A percentile compares a stretch with the other conserved stretches of the same genome.
phyloP scores from a whole-genome alignment of 2,329 filamentous ascomycete species.

The Fusarium chuoi region DNA sequence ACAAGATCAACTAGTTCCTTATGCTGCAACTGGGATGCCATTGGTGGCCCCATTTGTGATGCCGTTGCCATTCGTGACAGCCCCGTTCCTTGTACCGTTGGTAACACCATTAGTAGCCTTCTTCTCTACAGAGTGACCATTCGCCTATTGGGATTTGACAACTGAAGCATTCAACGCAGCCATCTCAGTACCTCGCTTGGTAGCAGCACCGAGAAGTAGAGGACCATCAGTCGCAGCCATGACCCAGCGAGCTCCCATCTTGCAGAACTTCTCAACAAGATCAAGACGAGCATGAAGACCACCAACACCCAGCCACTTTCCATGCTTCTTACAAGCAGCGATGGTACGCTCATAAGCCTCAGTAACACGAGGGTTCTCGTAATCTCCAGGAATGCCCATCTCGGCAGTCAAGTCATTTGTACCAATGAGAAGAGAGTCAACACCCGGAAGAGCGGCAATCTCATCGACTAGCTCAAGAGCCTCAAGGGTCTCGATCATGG shows the following conservation, averaged over 20 bases:
- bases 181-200: slow-evolving; percentile 42
- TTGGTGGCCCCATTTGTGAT: not conserved
- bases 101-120: not conserved
- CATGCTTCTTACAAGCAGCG: slow-evolving; percentile 50
- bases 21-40: not conserved
- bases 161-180: slow-evolving; percentile 33
- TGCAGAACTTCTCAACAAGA: slow-evolving; percentile 51
- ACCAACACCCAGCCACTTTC: slow-evolving; percentile 54
- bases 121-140: not conserved
- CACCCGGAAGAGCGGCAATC: slow-evolving; percentile 51
- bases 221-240: slow-evolving; percentile 47
- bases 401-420: slow-evolving; percentile 57
- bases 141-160: not conserved
- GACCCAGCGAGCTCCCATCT: slow-evolving; percentile 44
- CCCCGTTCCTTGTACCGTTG: not conserved
- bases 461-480: slow-evolving; percentile 43
- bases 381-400: slow-evolving; percentile 49
- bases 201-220: slow-evolving; percentile 40
- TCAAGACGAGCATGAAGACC: slow-evolving; percentile 54
- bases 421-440: slow-evolving; percentile 56
- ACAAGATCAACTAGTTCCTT: fast-evolving
- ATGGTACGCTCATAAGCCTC: slow-evolving; percentile 48
- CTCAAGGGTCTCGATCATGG: slow-evolving; percentile 46
- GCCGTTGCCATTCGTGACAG: not conserved
- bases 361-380: slow-evolving; percentile 35